Conservation (phyloP, 495 filamentous ascomycete genomes). For the Hypoxylon lienhwacheense region DNA sequence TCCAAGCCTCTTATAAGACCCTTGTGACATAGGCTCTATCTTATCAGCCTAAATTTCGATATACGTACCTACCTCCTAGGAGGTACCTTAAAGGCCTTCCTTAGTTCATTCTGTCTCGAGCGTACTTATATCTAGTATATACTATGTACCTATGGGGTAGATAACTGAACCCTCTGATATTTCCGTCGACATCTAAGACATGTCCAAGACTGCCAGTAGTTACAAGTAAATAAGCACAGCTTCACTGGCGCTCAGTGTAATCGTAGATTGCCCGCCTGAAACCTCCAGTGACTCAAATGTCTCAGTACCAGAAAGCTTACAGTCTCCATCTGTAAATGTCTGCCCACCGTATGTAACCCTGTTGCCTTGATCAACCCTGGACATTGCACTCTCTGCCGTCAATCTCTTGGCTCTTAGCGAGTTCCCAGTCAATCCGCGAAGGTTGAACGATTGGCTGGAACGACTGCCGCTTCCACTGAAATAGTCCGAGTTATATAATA, state of each 20-base stretch:
- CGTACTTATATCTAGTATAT: too few species aligned
- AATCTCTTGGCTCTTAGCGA: conserved; percentile 56
- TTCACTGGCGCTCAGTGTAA: conserved; percentile 56
- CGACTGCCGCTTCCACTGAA: conserved; percentile 51
- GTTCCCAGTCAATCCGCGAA: conserved; percentile 46
- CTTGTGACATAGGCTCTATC: too few species aligned
- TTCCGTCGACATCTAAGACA: too few species aligned
- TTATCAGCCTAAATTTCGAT: too few species aligned
- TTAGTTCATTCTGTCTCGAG: too few species aligned
- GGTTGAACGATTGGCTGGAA: conserved; percentile 47
- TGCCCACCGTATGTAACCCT: conserved; percentile 56
- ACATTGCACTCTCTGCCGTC: conserved; percentile 53
- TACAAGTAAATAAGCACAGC: conserved; percentile 58
- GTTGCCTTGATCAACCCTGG: conserved; percentile 52
- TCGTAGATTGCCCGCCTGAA: conserved; percentile 48
- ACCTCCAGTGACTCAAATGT: conserved; percentile 46
- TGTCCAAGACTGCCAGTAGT: neutral
- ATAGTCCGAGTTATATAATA: conserved; percentile 64
- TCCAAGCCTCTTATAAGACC: too few species aligned
- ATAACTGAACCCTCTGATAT: too few species aligned
- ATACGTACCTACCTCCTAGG: too few species aligned
- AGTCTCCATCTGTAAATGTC: conserved; percentile 57
- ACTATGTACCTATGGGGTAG: too few species aligned
- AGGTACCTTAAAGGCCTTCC: too few species aligned
- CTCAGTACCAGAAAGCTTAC: conserved; percentile 49